Conservation (phyloP, 768 basidiomycete genomes). For the Trametes villosa region DNA sequence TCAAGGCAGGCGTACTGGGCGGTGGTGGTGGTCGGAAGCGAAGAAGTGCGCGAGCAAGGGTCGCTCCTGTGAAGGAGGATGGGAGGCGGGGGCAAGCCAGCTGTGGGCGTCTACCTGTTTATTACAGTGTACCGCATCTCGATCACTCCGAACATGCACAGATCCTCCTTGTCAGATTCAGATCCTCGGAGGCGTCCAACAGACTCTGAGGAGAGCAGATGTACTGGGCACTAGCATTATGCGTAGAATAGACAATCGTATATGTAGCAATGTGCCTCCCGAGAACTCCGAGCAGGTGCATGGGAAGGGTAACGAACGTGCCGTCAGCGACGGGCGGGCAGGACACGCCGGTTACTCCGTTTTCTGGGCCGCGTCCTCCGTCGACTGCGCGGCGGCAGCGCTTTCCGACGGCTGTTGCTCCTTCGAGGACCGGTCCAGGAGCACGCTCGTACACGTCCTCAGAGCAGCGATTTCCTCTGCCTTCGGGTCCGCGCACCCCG, state of each 20-base stretch:
- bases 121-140: background rate
- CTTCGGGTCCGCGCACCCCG: conserved; percentile 84
- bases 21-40: background rate
- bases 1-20: conserved; percentile 3
- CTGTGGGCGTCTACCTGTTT: background rate
- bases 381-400: background rate
- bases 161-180: conserved; percentile 1
- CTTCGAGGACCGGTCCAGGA: conserved; percentile 54
- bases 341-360: background rate
- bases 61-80: background rate
- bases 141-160: background rate
- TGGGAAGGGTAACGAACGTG: no score
- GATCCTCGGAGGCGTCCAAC: background rate
- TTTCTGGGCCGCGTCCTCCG: background rate
- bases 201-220: no score
- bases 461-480: conserved; percentile 71
- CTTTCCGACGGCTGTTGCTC: no score
- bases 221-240: no score
- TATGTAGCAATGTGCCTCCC: no score
- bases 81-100: background rate
- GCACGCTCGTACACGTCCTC: conserved; percentile 68
- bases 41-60: background rate
- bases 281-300: no score
- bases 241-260: no score
- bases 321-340: no score